A percentile compares a stretch with the other conserved stretches of the same genome.
phyloP scores from a whole-genome alignment of 225 moss, liverwort and hornwort genomes.

The Thuidium tamariscinum region DNA sequence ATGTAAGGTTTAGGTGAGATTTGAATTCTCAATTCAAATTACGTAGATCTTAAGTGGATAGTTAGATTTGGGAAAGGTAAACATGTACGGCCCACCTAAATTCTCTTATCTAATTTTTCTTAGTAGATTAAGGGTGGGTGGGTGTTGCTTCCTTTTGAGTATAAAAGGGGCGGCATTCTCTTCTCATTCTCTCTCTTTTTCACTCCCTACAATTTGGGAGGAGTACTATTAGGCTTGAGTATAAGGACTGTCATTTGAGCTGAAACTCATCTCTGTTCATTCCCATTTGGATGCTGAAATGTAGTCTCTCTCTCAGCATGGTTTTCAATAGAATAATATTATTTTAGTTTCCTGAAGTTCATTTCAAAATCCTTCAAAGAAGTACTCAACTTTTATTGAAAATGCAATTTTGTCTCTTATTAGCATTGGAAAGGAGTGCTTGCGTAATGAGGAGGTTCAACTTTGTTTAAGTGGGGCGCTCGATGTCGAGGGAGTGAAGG shows the following conservation, averaged over 20 bases:
- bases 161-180: no score
- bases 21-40: no score
- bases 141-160: no score
- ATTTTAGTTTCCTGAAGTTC: not conserved
- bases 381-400: not conserved
- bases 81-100: no score
- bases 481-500: not conserved
- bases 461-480: not conserved
- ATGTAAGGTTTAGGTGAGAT: no score
- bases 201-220: no score
- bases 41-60: no score
- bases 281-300: not conserved
- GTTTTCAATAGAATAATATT: not conserved
- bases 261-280: not conserved
- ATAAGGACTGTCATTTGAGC: not conserved
- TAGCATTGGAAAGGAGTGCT: not conserved
- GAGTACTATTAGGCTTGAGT: no score
- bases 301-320: not conserved
- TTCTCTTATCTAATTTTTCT: no score
- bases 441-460: not conserved
- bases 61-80: no score
- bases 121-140: no score
- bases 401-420: not conserved
- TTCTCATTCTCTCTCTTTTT: no score
- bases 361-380: not conserved